These are phyloP conservation scores for Trichothecium sympodiale DNA, from an alignment of 2,329 filamentous ascomycete genomes.

Conservation along the genomic window DNA sequence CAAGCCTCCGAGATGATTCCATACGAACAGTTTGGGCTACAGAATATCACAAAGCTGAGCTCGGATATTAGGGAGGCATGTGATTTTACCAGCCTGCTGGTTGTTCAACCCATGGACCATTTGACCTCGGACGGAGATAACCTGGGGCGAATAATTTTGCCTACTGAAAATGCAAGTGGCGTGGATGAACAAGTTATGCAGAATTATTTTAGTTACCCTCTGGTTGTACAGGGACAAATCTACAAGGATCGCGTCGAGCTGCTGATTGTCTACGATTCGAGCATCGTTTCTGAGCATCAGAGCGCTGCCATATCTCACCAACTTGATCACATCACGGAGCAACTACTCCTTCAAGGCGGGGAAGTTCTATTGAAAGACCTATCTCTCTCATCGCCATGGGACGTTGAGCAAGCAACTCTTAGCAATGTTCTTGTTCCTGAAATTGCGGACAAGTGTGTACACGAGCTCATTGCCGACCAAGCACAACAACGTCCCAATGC, in stretches of 20 bases:
- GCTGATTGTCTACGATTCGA: constrained; percentile 2
- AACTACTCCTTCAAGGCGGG: constrained; percentile 2
- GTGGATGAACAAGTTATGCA: constrained; percentile 18
- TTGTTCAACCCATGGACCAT: constrained; percentile 5
- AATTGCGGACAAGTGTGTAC: too few relatives aligned
- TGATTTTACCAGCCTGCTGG: constrained; percentile 11
- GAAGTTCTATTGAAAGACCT: constrained; percentile 1
- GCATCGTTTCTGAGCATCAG: constrained; percentile 1
- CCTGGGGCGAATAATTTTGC: too few relatives aligned
- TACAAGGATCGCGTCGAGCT: constrained; percentile 2
- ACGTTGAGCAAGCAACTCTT: background rate
- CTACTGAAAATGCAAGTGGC: too few relatives aligned
- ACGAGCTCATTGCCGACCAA: too few relatives aligned
- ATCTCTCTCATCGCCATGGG: constrained; percentile 3
- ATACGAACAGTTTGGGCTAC: constrained; percentile 13
- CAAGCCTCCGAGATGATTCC: constrained; percentile 9
- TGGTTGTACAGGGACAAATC: background rate
- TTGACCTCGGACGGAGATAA: too few relatives aligned
- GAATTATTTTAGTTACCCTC: constrained; percentile 16
- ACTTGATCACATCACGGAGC: constrained; percentile 3
- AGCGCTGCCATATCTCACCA: background rate
- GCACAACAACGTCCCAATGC: too few relatives aligned
- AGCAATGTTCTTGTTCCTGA: background rate
- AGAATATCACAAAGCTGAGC: constrained; percentile 10
- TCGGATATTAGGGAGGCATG: constrained; percentile 8